These are phyloP conservation scores for Phytopythium delawarense DNA, from an alignment of 352 stramenopile species.

Conservation along the genomic window DNA sequence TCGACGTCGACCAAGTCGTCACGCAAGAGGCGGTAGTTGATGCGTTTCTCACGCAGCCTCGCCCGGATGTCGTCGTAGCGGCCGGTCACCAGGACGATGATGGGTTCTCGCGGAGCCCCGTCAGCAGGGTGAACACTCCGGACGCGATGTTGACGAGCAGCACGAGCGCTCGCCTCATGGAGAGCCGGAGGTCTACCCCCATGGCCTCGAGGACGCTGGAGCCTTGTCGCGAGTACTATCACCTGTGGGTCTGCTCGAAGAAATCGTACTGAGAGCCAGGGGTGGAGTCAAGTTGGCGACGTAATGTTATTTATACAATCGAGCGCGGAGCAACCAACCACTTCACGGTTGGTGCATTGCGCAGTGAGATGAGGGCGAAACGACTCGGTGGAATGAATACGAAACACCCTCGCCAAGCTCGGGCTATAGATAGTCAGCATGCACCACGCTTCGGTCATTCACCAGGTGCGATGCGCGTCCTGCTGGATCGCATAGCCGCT, in stretches of 20 bases:
- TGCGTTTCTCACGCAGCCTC: constrained; percentile 23
- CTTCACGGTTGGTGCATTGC: no score
- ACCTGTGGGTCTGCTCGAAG: not conserved
- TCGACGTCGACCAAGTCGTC: constrained; percentile 29
- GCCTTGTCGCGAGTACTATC: not conserved
- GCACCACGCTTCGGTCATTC: no score
- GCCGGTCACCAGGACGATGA: constrained; percentile 36
- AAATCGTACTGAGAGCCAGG: not conserved
- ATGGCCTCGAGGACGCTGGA: constrained; percentile 4
- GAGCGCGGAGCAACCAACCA: no score
- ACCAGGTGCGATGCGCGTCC: no score
- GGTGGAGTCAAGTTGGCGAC: no score
- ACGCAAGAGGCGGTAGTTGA: constrained; percentile 42
- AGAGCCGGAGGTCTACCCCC: constrained; percentile 12
- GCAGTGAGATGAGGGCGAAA: no score
- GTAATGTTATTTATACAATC: no score
- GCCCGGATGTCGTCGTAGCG: constrained; percentile 42
- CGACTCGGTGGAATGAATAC: no score
- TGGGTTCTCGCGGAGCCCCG: constrained; percentile 48
- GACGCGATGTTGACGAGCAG: constrained; percentile 39
- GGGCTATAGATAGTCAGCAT: no score
- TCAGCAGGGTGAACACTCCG: constrained; percentile 42
- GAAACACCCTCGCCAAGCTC: no score
- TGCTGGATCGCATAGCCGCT: no score
- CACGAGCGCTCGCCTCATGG: constrained; percentile 16